phyloP scores from a whole-genome alignment of 352 stramenopile genomes.

The Blastocystis sp. region DNA sequence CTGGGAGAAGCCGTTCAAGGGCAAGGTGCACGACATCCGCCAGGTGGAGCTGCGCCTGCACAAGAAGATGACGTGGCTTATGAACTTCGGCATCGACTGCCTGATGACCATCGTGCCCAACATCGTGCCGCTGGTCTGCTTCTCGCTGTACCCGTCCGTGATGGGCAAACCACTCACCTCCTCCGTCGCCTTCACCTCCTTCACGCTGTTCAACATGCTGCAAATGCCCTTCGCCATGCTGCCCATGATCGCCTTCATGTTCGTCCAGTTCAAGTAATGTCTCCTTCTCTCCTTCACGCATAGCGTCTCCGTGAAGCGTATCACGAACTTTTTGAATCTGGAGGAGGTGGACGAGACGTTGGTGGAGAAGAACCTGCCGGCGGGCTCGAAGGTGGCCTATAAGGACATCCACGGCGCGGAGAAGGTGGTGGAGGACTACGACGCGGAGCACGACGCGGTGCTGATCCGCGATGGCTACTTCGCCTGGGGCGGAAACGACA shows the following conservation, averaged over 20 bases:
- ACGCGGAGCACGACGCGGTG: too few relatives aligned
- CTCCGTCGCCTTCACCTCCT: background rate
- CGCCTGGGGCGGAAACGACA: too few relatives aligned
- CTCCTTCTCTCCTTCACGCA: background rate
- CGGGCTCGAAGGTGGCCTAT: too few relatives aligned
- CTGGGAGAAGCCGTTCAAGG: constrained; percentile 85
- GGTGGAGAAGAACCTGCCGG: too few relatives aligned
- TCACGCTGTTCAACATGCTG: constrained; percentile 27
- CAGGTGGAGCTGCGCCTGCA: constrained; percentile 77
- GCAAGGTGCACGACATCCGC: constrained; percentile 78
- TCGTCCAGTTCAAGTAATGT: background rate
- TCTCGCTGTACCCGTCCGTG: constrained; percentile 72
- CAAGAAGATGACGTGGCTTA: constrained; percentile 24
- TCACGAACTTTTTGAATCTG: too few relatives aligned
- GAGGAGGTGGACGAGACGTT: too few relatives aligned
- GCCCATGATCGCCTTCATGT: background rate
- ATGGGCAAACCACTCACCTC: background rate
- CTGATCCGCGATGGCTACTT: too few relatives aligned
- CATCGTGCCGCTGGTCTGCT: constrained; percentile 69
- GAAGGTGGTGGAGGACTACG: too few relatives aligned
- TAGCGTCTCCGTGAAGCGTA: too few relatives aligned
- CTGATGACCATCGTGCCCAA: constrained; percentile 77
- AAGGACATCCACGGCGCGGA: too few relatives aligned
- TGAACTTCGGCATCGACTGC: constrained; percentile 77
- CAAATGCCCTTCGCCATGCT: background rate